phyloP scores from a whole-genome alignment of 108 stramenopile genomes.

The Skeletonema tropicum region DNA sequence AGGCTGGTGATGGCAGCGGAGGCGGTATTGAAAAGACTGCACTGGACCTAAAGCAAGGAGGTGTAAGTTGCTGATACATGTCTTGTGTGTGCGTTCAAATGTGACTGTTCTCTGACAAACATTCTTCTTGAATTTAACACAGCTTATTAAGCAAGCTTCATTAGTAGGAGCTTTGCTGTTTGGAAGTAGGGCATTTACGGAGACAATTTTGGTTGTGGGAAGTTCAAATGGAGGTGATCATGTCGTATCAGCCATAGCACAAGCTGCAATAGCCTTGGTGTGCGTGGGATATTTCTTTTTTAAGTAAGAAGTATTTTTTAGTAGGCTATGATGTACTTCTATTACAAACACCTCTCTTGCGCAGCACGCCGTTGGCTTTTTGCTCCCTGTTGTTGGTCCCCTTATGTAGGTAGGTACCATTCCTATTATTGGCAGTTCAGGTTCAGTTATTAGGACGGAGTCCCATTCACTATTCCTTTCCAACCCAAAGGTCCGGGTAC shows the following conservation, averaged over 20 bases:
- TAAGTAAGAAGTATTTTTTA: neutral
- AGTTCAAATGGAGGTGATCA: slow-evolving; percentile 43
- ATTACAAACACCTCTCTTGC: too few relatives aligned
- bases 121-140: neutral
- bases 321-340: too few relatives aligned
- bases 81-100: neutral
- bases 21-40: slow-evolving; percentile 35
- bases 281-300: slow-evolving; percentile 48
- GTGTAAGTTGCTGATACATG: slow-evolving; percentile 8
- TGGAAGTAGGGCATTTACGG: slow-evolving; percentile 45
- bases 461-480: too few relatives aligned
- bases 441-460: too few relatives aligned
- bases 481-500: too few relatives aligned
- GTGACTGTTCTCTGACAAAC: neutral
- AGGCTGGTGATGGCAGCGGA: slow-evolving; percentile 19
- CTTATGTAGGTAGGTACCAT: too few relatives aligned
- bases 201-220: slow-evolving; percentile 33
- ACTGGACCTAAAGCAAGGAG: slow-evolving; percentile 43
- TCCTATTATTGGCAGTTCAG: too few relatives aligned
- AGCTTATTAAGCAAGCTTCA: slow-evolving; percentile 40
- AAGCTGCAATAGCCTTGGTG: slow-evolving; percentile 37
- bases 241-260: slow-evolving; percentile 28
- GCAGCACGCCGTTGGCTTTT: too few relatives aligned
- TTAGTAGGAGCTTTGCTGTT: slow-evolving; percentile 38
- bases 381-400: too few relatives aligned